Evolutionary conservation across 2,329 filamentous ascomycete genomes (phyloP).

Genomic region (Alternaria rosae): DNA sequence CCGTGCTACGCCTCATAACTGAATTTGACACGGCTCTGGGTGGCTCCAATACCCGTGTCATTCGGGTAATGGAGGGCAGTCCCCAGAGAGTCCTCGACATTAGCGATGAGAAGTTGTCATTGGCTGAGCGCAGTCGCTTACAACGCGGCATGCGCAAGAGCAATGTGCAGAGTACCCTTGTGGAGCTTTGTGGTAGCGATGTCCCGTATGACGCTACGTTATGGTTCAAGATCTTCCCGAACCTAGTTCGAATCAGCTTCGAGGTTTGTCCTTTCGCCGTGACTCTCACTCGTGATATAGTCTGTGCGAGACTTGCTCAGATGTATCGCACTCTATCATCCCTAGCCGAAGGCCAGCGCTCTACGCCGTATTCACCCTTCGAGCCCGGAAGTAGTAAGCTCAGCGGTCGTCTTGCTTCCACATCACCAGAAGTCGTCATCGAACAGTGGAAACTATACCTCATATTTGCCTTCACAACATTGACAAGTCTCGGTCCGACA

Average conservation of each 20-base stretch:
- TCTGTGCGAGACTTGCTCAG: slow-evolving; percentile 89
- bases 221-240: slow-evolving; percentile 98
- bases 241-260: slow-evolving; percentile 87
- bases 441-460: slow-evolving; percentile 99
- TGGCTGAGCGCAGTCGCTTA: slow-evolving; percentile 89
- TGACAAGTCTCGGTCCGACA: slow-evolving; percentile 75
- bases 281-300: slow-evolving; percentile 86
- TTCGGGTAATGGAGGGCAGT: slow-evolving; percentile 90
- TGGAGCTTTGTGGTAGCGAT: slow-evolving; percentile 95
- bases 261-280: slow-evolving; percentile 92
- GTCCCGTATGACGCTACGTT: slow-evolving; percentile 92
- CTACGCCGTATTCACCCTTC: slow-evolving; percentile 63
- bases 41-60: slow-evolving; percentile 81
- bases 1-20: slow-evolving; percentile 86
- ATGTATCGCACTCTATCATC: slow-evolving; percentile 87
- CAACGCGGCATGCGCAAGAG: slow-evolving; percentile 88
- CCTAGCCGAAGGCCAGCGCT: slow-evolving; percentile 72
- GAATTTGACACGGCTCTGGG: slow-evolving; percentile 92
- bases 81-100: slow-evolving; percentile 89
- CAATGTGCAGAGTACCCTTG: slow-evolving; percentile 82
- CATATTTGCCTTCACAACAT: slow-evolving; percentile 94
- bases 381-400: slow-evolving; percentile 63
- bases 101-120: slow-evolving; percentile 87
- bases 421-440: slow-evolving; percentile 84
- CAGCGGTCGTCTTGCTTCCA: slow-evolving; percentile 65